Base-by-base conservation (phyloP, 140 eudicot species). In the Bidens hawaiensis region DNA sequence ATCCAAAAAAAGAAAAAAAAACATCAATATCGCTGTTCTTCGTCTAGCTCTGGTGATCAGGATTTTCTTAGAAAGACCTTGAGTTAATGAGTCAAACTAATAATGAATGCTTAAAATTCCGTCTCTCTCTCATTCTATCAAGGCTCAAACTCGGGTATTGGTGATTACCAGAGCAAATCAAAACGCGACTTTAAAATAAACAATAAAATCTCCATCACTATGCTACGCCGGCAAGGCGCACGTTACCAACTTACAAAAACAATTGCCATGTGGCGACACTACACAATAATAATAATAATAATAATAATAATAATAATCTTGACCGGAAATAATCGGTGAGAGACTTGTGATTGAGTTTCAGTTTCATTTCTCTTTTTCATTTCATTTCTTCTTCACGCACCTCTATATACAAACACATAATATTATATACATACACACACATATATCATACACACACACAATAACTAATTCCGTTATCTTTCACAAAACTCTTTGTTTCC, bases 341-440 rank as follows among this genome's bases (percentile, higher is more conserved):
- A n/a, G n/a, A n/a, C 52, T 60, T 70, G 54, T 61, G 46, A 38
- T 71, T 41, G 45, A 26, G 45, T 80, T 81, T 84, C 74, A 78
- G 64, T 78, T 81, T 74, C 76, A 50, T 60, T 42, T 23, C 31
- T 33, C 47, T 19, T 48, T 3, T 30, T 60, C 24, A n/a, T n/a
- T n/a, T n/a, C n/a, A n/a, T n/a, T 38, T 26, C 54, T 61, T 26
- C 54, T 62, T 31, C 62, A 62, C 52, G 53, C 27, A 63, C 55
- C 54, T 62, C 43, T 54, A 62, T 53, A 62, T 28, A 28, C 14
- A 67, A 18, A 47, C 28, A 65, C 26, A 65, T 13, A 65, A 12
- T 59, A 15, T 33, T 38, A 65, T 18, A 43, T 38, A 24, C 60
- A 47, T 57, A 26, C 55, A 52, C 42, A 47, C 11, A 60, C 7